Conservation (phyloP, 495 filamentous ascomycete species). For the Podospora tetraspora region DNA sequence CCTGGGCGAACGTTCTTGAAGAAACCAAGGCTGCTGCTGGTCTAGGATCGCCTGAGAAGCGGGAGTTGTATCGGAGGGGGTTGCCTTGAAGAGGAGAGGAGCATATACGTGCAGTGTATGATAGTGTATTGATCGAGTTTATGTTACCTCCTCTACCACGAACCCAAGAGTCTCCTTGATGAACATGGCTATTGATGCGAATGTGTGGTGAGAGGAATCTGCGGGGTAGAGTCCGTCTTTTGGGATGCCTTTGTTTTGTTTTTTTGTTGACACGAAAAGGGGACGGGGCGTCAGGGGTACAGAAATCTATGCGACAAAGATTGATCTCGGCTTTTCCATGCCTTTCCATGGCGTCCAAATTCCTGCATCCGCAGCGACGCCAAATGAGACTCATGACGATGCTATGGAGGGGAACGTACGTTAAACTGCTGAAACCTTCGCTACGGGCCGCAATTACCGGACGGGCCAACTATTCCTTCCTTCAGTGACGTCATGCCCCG, state of each 20-base stretch:
- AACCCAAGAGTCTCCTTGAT: no score
- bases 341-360: not conserved
- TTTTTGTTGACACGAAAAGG: not conserved
- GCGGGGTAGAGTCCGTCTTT: no score
- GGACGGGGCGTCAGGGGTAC: not conserved
- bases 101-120: not conserved
- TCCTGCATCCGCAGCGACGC: not conserved
- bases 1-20: conserved; percentile 1
- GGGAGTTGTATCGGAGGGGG: not conserved
- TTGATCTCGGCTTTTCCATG: not conserved
- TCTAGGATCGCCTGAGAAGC: not conserved
- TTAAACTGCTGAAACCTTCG: not conserved
- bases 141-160: no score
- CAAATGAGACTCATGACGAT: not conserved
- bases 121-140: no score
- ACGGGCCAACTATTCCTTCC: not conserved
- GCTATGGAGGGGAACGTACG: not conserved
- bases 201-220: no score
- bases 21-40: not conserved
- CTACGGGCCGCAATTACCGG: not conserved
- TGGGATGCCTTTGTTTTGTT: not conserved
- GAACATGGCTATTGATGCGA: no score
- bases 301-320: not conserved
- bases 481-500: not conserved
- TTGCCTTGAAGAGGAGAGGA: not conserved